These are phyloP conservation scores for Apiotrichum mycotoxinovorans DNA, from an alignment of 1,284 basidiomycete genomes.

Conservation along the genomic window DNA sequence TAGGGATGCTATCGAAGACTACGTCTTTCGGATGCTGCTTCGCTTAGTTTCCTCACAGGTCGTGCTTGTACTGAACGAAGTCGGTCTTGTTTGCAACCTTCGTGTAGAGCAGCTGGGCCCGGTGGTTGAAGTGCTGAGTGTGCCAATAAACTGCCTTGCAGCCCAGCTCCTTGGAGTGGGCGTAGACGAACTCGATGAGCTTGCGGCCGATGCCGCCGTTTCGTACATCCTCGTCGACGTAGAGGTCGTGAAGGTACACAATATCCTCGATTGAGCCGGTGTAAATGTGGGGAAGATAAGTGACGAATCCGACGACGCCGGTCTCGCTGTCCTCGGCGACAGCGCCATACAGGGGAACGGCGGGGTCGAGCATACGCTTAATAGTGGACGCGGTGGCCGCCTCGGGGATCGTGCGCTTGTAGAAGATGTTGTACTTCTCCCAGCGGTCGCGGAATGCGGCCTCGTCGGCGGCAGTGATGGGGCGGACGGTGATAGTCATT, in stretches of 20 bases:
- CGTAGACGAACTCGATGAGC: conserved; percentile 18
- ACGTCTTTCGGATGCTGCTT: too few species aligned
- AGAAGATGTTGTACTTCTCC: conserved; percentile 22
- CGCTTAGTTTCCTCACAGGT: neutral
- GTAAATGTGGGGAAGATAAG: conserved; percentile 19
- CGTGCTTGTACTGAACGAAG: conserved; percentile 18
- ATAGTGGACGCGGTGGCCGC: conserved; percentile 9
- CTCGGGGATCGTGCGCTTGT: conserved; percentile 18
- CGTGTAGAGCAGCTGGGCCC: conserved; percentile 23
- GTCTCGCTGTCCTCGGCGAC: conserved; percentile 13
- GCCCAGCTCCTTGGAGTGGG: conserved; percentile 5
- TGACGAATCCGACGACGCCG: conserved; percentile 18
- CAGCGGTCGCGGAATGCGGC: conserved; percentile 9
- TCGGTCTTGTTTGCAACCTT: conserved; percentile 17
- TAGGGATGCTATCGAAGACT: too few species aligned
- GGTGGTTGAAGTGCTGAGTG: conserved; percentile 25
- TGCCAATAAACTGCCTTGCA: conserved; percentile 18
- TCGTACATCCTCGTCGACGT: conserved; percentile 14
- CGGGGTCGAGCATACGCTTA: conserved; percentile 18
- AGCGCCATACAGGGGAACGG: conserved; percentile 15
- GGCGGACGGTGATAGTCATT: conserved; percentile 16
- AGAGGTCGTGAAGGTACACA: conserved; percentile 22
- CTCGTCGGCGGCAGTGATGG: conserved; percentile 13
- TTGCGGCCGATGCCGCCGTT: conserved; percentile 16
- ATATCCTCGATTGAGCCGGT: conserved; percentile 12